Conservation (phyloP, 2,329 filamentous ascomycete species). For the Colletotrichum tabaci region DNA sequence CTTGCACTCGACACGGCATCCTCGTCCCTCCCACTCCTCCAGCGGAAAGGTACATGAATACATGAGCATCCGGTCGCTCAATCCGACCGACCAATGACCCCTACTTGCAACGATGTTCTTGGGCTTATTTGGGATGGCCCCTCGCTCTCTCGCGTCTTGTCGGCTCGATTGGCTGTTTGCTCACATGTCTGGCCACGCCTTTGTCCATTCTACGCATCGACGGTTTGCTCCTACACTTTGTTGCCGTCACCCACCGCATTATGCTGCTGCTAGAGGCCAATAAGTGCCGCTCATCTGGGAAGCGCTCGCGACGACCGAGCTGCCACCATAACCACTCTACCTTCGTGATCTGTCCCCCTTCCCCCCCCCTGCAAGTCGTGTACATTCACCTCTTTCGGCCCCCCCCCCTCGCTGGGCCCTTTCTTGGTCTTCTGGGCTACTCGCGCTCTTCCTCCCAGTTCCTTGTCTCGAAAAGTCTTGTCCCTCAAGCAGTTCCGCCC, state of each 20-base stretch:
- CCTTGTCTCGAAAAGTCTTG: constrained; percentile 33
- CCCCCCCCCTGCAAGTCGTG: constrained; percentile 6
- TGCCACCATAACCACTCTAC: constrained; percentile 23
- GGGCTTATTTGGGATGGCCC: neutral
- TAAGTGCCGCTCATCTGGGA: constrained; percentile 11
- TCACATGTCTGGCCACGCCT: constrained; percentile 2
- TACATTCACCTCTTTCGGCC: constrained; percentile 10
- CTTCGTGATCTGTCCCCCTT: constrained; percentile 1
- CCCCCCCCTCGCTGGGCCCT: constrained; percentile 24
- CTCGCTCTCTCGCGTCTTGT: neutral
- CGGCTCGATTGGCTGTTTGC: neutral
- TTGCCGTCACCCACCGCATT: neutral
- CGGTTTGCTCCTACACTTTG: neutral
- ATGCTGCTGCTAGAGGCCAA: neutral
- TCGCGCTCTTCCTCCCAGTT: constrained; percentile 1
- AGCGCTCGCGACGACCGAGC: constrained; percentile 29
- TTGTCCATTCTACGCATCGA: neutral
- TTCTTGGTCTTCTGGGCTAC: constrained; percentile 28
- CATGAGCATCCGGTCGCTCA: neutral
- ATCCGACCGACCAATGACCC: neutral
- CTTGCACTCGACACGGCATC: constrained; percentile 13
- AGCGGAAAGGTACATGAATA: constrained; percentile 31
- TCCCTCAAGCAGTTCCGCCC: constrained; percentile 30
- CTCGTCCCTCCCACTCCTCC: constrained; percentile 41
- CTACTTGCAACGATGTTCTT: constrained; percentile 4